phyloP scores from a whole-genome alignment of 2,329 filamentous ascomycete species.

The Fusarium torreyae region DNA sequence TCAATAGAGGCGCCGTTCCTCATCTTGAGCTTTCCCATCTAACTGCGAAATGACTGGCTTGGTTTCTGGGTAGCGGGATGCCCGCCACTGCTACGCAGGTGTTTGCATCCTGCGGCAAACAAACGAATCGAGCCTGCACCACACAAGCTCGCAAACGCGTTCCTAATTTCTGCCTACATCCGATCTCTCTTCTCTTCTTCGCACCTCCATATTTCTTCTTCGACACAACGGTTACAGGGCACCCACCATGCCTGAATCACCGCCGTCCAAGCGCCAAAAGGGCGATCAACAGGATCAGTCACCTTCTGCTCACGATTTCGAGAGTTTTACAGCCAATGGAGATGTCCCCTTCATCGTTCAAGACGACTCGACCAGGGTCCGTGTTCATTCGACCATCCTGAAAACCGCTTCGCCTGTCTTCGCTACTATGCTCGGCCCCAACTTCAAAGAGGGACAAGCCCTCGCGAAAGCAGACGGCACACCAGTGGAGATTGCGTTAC shows the following conservation, averaged over 20 bases:
- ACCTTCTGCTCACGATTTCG: background rate
- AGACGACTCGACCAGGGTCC: background rate
- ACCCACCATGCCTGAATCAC: background rate
- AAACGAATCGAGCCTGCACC: background rate
- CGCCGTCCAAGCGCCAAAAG: background rate
- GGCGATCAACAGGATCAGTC: too few relatives aligned
- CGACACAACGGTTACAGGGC: too few relatives aligned
- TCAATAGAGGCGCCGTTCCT: too few relatives aligned
- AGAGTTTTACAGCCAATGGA: background rate
- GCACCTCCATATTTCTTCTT: background rate
- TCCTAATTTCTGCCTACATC: too few relatives aligned
- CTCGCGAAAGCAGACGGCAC: background rate
- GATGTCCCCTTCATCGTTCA: conserved; percentile 5
- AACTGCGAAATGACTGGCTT: too few relatives aligned
- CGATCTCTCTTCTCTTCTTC: background rate
- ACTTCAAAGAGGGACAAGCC: conserved; percentile 15
- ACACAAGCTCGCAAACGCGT: background rate
- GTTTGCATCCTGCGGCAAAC: too few relatives aligned
- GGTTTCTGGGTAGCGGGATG: too few relatives aligned
- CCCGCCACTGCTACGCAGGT: too few relatives aligned
- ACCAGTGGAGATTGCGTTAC: background rate
- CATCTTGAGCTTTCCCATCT: too few relatives aligned
- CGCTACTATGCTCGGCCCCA: conserved; percentile 1
- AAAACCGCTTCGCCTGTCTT: conserved; percentile 3
- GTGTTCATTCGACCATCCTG: background rate